These are phyloP conservation scores for Rhizomucor pusillus DNA, from an alignment of 371 early-diverging fungal genomes.

Conservation along the genomic window DNA sequence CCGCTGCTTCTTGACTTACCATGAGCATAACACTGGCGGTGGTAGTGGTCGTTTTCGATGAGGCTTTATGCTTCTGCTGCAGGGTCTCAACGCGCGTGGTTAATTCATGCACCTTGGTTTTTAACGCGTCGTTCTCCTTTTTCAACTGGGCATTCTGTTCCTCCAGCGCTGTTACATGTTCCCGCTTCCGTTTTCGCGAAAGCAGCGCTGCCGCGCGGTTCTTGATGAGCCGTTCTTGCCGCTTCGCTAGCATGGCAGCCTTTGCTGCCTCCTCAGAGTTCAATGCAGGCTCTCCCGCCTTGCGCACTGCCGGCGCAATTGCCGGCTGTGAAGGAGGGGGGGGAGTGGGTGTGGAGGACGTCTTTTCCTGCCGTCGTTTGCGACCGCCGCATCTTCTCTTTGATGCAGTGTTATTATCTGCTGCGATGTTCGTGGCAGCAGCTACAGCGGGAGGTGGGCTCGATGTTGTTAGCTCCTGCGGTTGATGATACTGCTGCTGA, in stretches of 20 bases:
- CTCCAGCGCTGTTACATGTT: constrained; percentile 76
- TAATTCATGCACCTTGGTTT: constrained; percentile 7
- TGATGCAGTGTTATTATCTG: constrained; percentile 25
- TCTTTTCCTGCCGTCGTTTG: neutral
- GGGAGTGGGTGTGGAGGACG: neutral
- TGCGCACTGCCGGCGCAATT: neutral
- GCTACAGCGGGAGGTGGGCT: neutral
- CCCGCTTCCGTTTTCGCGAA: constrained; percentile 88
- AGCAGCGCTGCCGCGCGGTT: constrained; percentile 87
- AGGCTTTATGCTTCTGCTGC: no score
- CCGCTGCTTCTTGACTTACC: constrained; percentile 1
- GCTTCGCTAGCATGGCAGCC: constrained; percentile 45
- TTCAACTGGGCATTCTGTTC: constrained; percentile 56
- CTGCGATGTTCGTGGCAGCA: constrained; percentile 6
- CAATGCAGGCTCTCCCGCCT: neutral
- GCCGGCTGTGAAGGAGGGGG: constrained; percentile 5
- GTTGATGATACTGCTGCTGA: neutral
- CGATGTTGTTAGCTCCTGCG: no score
- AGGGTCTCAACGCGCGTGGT: neutral
- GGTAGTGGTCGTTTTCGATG: neutral
- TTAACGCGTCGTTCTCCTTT: constrained; percentile 57
- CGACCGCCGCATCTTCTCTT: constrained; percentile 8
- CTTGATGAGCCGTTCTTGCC: constrained; percentile 85
- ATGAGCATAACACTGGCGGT: constrained; percentile 10
- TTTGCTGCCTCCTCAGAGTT: constrained; percentile 1